These are phyloP conservation scores for Hortiboletus campestris DNA, from an alignment of 768 basidiomycete species.

Conservation along the genomic window DNA sequence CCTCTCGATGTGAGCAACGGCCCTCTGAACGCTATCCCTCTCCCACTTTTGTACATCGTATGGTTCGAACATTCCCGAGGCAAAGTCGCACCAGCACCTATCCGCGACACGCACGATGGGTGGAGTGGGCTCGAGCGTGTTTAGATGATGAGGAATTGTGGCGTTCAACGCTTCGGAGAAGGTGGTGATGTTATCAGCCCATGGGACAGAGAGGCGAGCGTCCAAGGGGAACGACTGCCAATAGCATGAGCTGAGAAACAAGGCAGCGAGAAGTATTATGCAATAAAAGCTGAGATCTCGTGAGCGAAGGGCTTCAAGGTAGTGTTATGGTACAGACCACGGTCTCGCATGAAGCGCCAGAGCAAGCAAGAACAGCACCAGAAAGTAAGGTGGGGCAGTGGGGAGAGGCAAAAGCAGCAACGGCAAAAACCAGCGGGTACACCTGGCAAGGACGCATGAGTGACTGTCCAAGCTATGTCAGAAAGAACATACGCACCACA, in stretches of 20 bases:
- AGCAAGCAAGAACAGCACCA: constrained; percentile 73
- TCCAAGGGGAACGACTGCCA: constrained; percentile 80
- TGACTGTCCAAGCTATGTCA: neutral
- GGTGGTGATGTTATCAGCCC: constrained; percentile 70
- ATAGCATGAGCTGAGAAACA: constrained; percentile 85
- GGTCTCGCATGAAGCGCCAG: constrained; percentile 79
- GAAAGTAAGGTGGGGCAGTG: constrained; percentile 76
- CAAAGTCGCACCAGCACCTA: constrained; percentile 85
- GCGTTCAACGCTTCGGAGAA: constrained; percentile 64
- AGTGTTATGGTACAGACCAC: constrained; percentile 51
- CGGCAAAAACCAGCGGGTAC: constrained; percentile 84
- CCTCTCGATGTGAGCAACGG: constrained; percentile 36
- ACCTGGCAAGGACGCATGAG: constrained; percentile 45
- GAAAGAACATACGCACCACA: constrained; percentile 53
- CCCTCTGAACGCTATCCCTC: constrained; percentile 52
- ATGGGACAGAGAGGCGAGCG: constrained; percentile 59
- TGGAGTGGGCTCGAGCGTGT: constrained; percentile 42
- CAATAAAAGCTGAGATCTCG: constrained; percentile 69
- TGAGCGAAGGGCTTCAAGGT: constrained; percentile 2
- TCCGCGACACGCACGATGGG: constrained; percentile 65
- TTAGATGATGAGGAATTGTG: constrained; percentile 40
- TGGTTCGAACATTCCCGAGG: constrained; percentile 67
- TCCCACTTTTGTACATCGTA: constrained; percentile 81
- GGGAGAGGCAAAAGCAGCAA: constrained; percentile 74
- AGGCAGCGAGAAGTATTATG: constrained; percentile 75